Base-by-base conservation (phyloP, 1,284 basidiomycete species). In the Moesziomyces aphidis region DNA sequence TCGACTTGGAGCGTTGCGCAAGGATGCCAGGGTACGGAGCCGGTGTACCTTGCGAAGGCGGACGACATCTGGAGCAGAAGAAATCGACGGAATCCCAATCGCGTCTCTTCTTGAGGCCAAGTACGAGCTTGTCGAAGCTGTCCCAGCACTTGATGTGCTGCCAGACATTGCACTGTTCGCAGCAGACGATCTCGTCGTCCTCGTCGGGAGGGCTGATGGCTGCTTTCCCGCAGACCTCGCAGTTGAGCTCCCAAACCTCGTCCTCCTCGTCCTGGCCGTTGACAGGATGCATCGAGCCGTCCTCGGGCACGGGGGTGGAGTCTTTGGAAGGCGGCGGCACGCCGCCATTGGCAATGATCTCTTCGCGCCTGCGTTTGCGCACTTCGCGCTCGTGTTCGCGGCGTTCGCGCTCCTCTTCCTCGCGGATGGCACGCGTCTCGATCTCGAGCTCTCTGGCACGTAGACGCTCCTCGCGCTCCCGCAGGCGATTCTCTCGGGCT, bases 221-320 rank as follows among this genome's bases (percentile, higher is more conserved):
- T 36, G 86, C 87, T 57, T 88, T 87, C 54, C 88, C 88, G 82
- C 93, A 95, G 22, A 95, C 87, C 79, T 95, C 93, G 83, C 93
- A 95, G 78, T 91, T 90, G 48, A 95, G 86, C 60, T 91, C 89
- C 93, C 93, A 95, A 65, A 91, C 89, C 54, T 90, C 90, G 76
- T 87, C 83, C 56, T 84, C 61, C 19, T 73, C 62, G 15, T 55
- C 56, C 31, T 45, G 50, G 11, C 53, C 58, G 26, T 67, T 62
- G 17, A n/a, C 10, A 10, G 31, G 26, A 31, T 26, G 34, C 23
- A 11, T 22, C 47, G 19, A 46, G 43, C 7, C 39, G 9, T 56
- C 51, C 6, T 67, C 64, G 6, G 61, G 65, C 19, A 61, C 48
- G 21, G 71, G 61, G 15, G 71, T 68, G n/a, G 57, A 58, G 23